Base-by-base conservation (phyloP, 768 basidiomycete species). In the Suillus sp. region DNA sequence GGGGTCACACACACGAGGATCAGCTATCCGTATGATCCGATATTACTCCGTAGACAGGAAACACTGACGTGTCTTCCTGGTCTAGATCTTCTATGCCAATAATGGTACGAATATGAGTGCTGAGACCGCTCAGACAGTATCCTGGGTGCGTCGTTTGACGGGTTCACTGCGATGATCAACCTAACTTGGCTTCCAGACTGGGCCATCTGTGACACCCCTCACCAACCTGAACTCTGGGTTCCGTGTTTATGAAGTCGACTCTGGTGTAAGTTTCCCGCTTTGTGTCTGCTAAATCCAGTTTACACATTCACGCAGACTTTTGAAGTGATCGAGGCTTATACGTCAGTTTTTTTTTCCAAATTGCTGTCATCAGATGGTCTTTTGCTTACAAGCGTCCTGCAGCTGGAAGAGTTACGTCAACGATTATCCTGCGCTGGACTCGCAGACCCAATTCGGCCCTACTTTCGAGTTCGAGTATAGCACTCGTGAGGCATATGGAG, bases 201-300 rank as follows among this genome's bases (percentile, higher is more conserved):
- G 80, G 0, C 91, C 91, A 0, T 89, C 89, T 0, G 74, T 92
- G 37, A 90, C 89, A 0, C 89, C 91, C 4, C 70, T 84, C 45
- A 89, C 80, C 16, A 89, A 90, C 70, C 71, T 92, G 48, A 92
- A 93, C 73, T 85, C 86, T 20, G 91, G 91, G 20, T 92, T 92
- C 80, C 79, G 76, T 22, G 69, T 79, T 53, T 81, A 79, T 62
- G 80, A 81, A 62, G 65, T 81, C 8, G 80, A 81, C 56, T 87
- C 90, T 35, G 80, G 75, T 61, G 90, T 90, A 72, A 57, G 85
- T 73, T 13, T 55, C 20, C 18, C 43, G 53, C n/a, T 27, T 22
- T 1, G n/a, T 27, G 10, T 20, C 30, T 62, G 11, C 27, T 25
- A 1, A 42, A 14, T 27, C 30, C 2, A 55, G 57, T 40, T 16